These are phyloP conservation scores for Sclerotinia minor DNA, from an alignment of 2,329 filamentous ascomycete genomes.

Conservation along the genomic window DNA sequence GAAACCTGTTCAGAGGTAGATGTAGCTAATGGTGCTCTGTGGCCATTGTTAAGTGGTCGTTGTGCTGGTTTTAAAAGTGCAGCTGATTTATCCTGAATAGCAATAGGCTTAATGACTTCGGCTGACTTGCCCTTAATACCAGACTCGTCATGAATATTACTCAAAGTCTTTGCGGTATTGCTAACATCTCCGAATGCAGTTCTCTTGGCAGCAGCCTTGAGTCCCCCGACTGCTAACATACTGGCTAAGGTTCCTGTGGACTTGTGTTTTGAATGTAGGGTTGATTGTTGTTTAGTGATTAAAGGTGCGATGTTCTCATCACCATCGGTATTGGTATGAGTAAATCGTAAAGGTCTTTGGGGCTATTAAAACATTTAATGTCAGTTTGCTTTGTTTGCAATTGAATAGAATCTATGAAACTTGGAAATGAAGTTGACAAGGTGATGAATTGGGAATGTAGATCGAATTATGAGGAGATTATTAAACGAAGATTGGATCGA, in stretches of 20 bases:
- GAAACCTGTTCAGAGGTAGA: slow-evolving; percentile 18
- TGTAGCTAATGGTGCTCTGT: slow-evolving; percentile 28
- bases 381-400: slow-evolving; percentile 29
- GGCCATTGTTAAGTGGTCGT: slow-evolving; percentile 48
- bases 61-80: slow-evolving; percentile 60
- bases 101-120: slow-evolving; percentile 38
- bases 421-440: slow-evolving; percentile 31
- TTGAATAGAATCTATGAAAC: slow-evolving; percentile 24
- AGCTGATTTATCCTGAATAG: slow-evolving; percentile 46
- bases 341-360: slow-evolving; percentile 60
- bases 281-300: slow-evolving; percentile 51
- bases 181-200: slow-evolving; percentile 81
- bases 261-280: slow-evolving; percentile 77
- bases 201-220: slow-evolving; percentile 70
- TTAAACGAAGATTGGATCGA: slow-evolving; percentile 14
- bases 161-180: slow-evolving; percentile 55
- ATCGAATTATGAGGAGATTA: slow-evolving; percentile 23
- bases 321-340: slow-evolving; percentile 58
- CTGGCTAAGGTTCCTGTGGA: slow-evolving; percentile 64
- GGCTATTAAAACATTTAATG: slow-evolving; percentile 55
- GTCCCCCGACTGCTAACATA: slow-evolving; percentile 52
- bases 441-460: slow-evolving; percentile 30
- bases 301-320: slow-evolving; percentile 68
- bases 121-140: slow-evolving; percentile 49
- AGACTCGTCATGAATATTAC: slow-evolving; percentile 56